Evolutionary conservation across 1,139 yeast genomes (phyloP).

Genomic region (Hemisphaericaspora subhashii): DNA sequence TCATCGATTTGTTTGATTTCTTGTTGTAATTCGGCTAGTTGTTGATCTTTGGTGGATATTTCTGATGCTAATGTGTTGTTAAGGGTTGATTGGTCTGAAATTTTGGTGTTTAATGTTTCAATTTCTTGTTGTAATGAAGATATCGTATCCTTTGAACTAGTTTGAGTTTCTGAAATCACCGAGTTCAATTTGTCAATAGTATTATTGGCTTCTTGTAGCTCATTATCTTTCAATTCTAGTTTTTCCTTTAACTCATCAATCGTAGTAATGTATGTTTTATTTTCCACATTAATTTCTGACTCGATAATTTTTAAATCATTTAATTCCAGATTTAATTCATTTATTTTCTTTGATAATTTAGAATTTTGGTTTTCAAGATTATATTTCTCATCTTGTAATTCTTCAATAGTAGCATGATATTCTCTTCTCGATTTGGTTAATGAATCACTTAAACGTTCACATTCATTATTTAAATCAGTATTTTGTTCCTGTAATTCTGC

Average conservation of each 20-base stretch:
- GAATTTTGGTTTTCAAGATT: constrained; percentile 39
- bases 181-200: constrained; percentile 13
- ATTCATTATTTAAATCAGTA: constrained; percentile 59
- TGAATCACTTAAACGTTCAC: constrained; percentile 59
- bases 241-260: constrained; percentile 49
- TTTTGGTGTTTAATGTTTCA: constrained; percentile 8
- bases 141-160: constrained; percentile 8
- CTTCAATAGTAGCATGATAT: constrained; percentile 40
- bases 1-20: constrained; percentile 16
- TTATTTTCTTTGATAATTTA: constrained; percentile 33
- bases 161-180: constrained; percentile 10
- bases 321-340: constrained; percentile 41
- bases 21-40: constrained; percentile 7
- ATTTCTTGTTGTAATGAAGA: constrained; percentile 19
- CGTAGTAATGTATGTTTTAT: constrained; percentile 39
- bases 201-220: constrained; percentile 17
- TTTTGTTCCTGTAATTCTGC: constrained; percentile 39
- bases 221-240: constrained; percentile 24
- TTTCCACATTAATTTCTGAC: constrained; percentile 50
- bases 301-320: constrained; percentile 49
- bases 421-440: constrained; percentile 48
- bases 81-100: constrained; percentile 5
- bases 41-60: constrained; percentile 8
- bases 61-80: constrained; percentile 10
- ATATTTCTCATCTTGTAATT: constrained; percentile 49